These are phyloP conservation scores for Emergomyces orientalis DNA, from an alignment of 2,329 filamentous ascomycete genomes.

Conservation along the genomic window DNA sequence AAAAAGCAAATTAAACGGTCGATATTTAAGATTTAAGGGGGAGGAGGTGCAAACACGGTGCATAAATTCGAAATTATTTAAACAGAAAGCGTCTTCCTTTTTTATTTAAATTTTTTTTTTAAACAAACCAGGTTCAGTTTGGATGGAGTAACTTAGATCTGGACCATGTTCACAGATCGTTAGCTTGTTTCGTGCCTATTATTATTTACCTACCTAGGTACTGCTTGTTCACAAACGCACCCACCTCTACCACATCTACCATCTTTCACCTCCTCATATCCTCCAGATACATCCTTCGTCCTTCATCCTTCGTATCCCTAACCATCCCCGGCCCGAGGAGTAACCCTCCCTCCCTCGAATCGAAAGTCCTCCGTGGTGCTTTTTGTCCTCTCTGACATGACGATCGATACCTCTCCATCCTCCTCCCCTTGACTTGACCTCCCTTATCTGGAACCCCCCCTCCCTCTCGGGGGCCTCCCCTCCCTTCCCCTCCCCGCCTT, in stretches of 20 bases:
- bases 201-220: no score
- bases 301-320: not conserved
- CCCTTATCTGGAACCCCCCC: no score
- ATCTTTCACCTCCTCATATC: not conserved
- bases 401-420: not conserved
- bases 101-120: no score
- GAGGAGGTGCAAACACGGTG: no score
- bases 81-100: no score
- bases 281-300: not conserved
- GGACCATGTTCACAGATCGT: not conserved
- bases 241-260: not conserved
- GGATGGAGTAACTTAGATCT: no score
- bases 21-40: no score
- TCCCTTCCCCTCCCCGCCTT: not conserved
- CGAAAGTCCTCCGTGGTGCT: not conserved
- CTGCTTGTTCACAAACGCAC: not conserved
- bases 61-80: no score
- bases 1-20: no score
- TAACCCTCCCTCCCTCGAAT: not conserved
- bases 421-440: constrained; percentile 1
- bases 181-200: constrained; percentile 1
- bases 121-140: no score
- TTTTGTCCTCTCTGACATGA: constrained; percentile 1
- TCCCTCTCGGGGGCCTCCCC: not conserved
- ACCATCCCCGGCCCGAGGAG: not conserved